Percentiles rank a stretch among this genome's conserved stretches.
These are phyloP conservation scores for Blepharisma stoltei DNA, from an alignment of 73 alveolate species.

Conservation along the genomic window DNA sequence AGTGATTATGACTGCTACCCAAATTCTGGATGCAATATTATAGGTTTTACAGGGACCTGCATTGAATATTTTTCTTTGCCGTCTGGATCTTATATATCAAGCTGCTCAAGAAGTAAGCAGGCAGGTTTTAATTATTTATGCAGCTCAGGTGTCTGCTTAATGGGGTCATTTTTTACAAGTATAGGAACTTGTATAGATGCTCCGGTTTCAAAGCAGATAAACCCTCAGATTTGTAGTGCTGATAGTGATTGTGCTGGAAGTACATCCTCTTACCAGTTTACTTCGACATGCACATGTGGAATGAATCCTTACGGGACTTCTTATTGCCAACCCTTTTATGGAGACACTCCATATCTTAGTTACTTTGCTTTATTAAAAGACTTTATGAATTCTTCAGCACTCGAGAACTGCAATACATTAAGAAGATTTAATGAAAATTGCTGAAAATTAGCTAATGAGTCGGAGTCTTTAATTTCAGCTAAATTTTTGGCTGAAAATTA, in stretches of 20 bases:
- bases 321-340: constrained; percentile 24
- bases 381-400: neutral
- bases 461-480: neutral
- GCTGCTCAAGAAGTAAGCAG: neutral
- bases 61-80: neutral
- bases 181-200: constrained; percentile 13
- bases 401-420: neutral
- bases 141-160: constrained; percentile 10
- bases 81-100: neutral
- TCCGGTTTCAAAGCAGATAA: neutral
- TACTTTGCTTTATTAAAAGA: neutral
- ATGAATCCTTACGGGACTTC: neutral
- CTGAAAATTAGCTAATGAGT: neutral
- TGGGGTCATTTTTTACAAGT: neutral
- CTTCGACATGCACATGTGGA: constrained; percentile 14
- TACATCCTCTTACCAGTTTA: neutral
- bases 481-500: constrained; percentile 10
- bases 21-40: neutral
- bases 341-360: neutral
- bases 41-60: neutral
- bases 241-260: neutral
- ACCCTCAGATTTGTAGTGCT: neutral
- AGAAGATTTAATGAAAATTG: constrained; percentile 14
- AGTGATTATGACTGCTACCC: constrained; percentile 3
- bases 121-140: constrained; percentile 18